Base-by-base conservation (phyloP, 495 filamentous ascomycete genomes). In the Xylaria acuta region DNA sequence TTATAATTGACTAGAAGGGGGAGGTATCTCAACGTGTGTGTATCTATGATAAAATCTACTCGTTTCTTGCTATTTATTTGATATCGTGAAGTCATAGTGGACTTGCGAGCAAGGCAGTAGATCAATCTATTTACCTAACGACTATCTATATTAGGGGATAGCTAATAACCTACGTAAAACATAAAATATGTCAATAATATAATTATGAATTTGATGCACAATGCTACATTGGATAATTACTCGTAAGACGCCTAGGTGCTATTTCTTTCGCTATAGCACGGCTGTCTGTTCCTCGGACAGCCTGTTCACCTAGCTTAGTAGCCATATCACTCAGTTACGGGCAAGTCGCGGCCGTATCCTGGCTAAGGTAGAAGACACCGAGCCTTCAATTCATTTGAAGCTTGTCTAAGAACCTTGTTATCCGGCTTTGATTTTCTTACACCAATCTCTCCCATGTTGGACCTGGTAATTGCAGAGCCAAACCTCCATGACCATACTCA, bases 401-500 rank as follows among this genome's bases (percentile, higher is more conserved):
- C 27, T 34, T 5, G 2, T 45, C 45, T n/a, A 41, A 8, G 0
- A 45, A 34, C 18, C 0, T 53, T 1, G 71, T 68, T 74, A 84
- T 36, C 81, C 71, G n/a, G 69, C 74, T 62, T 82, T 73, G 27
- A 86, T 82, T 30, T 77, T 77, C 47, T 78, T 86, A 78, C 96
- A 99, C 84, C 90, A 97, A 64, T 92, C 89, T 72, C 91, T 87
- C 30, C 96, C 96, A 64, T 89, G 89, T 27, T 75, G 80, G 67
- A 95, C 90, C 80, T 98, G 94, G 86, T 89, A 97, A 58, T 85
- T 84, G 80, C 96, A 99, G 41, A 99, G 80, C 81, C 86, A 88
- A 9, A 91, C 88, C 83, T 98, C 95, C 82, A 97, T 86, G n/a
- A 80, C 87, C 90, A 97, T 92, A 60, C 93, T 89, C 2, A 98